Evolutionary conservation across 768 basidiomycete genomes (phyloP).

Genomic region (Lactifluus piperatus): DNA sequence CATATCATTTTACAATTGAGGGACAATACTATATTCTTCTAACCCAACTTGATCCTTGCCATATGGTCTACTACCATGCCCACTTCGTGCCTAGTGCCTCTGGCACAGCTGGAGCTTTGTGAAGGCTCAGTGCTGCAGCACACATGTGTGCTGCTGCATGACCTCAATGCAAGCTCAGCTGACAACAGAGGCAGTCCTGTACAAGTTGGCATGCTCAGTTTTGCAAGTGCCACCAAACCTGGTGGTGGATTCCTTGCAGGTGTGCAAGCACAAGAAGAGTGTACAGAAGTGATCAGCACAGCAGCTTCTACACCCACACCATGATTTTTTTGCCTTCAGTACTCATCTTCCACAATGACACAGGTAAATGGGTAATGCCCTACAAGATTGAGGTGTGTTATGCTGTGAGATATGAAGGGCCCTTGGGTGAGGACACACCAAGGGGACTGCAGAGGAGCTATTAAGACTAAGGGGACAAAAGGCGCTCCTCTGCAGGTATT

Average conservation of each 20-base stretch:
- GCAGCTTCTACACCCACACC: constrained; percentile 65
- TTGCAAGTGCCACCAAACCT: constrained; percentile 66
- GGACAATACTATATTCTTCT: constrained; percentile 44
- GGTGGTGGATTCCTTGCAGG: constrained; percentile 72
- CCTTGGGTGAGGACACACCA: too few species aligned
- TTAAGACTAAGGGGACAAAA: too few species aligned
- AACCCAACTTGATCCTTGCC: constrained; percentile 39
- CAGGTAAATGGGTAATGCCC: constrained; percentile 47
- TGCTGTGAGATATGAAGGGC: too few species aligned
- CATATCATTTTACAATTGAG: constrained; percentile 29
- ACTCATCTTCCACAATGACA: constrained; percentile 53
- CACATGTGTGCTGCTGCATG: constrained; percentile 33
- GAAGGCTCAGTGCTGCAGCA: constrained; percentile 60
- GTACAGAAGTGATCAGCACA: constrained; percentile 39
- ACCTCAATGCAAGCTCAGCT: constrained; percentile 18
- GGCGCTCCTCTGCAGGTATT: too few species aligned
- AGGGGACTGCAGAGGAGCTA: too few species aligned
- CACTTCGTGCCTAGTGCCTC: not conserved
- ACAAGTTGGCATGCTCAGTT: constrained; percentile 57
- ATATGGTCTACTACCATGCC: constrained; percentile 33
- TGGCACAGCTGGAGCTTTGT: constrained; percentile 36
- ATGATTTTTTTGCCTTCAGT: constrained; percentile 69
- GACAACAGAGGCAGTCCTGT: constrained; percentile 20
- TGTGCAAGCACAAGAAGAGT: constrained; percentile 74
- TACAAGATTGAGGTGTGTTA: constrained; percentile 54